Conservation (phyloP, 305 asterid species). For the Fraxinus xanthoxyloides region DNA sequence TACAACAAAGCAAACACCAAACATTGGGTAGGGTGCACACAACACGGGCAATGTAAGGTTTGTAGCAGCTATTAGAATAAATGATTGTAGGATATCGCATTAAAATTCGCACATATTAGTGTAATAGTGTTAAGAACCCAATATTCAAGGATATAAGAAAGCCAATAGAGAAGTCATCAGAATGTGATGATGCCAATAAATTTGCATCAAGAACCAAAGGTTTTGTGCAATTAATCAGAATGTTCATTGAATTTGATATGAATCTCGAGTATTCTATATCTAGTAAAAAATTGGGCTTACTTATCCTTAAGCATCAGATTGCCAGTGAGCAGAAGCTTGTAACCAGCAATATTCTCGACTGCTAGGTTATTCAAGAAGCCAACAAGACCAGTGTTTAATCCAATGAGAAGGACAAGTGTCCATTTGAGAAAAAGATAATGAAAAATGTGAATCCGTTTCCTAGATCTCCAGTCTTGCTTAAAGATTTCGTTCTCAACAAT, state of each 20-base stretch:
- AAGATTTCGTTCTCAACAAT: no score
- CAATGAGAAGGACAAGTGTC: no score
- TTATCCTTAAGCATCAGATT: constrained; percentile 58
- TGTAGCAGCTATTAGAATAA: not conserved
- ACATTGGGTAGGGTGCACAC: not conserved
- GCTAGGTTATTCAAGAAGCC: no score
- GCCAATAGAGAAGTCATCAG: not conserved
- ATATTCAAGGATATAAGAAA: not conserved
- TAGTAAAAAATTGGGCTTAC: constrained; percentile 42
- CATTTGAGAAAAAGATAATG: no score
- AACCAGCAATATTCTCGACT: constrained; percentile 46
- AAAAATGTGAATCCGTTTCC: no score
- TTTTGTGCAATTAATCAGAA: not conserved
- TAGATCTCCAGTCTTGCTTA: no score
- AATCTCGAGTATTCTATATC: not conserved
- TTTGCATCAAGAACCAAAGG: constrained; percentile 3
- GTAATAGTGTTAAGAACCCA: not conserved
- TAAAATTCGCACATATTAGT: not conserved
- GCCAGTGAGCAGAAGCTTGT: constrained; percentile 64
- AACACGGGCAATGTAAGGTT: not conserved
- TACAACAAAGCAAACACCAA: no score
- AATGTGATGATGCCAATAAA: not conserved
- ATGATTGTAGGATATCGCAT: not conserved
- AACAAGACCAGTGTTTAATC: no score
- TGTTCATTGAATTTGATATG: not conserved